Percentiles rank a stretch among this genome's conserved stretches.
Evolutionary conservation across 805 yeast species (phyloP).

Genomic region (Saturnispora dispora): DNA sequence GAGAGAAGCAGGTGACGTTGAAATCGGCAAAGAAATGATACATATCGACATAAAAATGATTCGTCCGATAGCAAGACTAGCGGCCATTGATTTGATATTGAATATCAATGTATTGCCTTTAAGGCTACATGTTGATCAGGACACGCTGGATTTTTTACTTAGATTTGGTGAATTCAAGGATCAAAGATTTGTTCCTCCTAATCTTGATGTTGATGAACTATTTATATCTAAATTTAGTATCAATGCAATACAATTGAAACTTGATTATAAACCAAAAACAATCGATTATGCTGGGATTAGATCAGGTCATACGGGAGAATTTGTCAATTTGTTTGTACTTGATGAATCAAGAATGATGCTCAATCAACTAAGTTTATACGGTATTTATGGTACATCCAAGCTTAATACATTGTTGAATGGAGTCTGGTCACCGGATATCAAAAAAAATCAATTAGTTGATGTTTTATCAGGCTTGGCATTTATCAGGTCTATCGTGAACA

Average conservation of each 20-base stretch:
- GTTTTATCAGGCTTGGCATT: slow-evolving; percentile 82
- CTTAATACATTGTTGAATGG: slow-evolving; percentile 47
- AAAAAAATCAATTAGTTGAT: slow-evolving; percentile 69
- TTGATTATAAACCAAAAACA: slow-evolving; percentile 89
- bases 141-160: slow-evolving; percentile 73
- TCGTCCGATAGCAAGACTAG: slow-evolving; percentile 52
- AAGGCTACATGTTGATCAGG: slow-evolving; percentile 84
- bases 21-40: slow-evolving; percentile 57
- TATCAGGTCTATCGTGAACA: slow-evolving; percentile 61
- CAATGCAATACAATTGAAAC: slow-evolving; percentile 47
- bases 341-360: slow-evolving; percentile 76
- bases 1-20: slow-evolving; percentile 63
- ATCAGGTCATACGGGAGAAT: slow-evolving; percentile 80
- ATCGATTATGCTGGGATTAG: slow-evolving; percentile 76
- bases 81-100: slow-evolving; percentile 60
- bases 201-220: slow-evolving; percentile 45
- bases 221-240: slow-evolving; percentile 64
- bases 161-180: slow-evolving; percentile 80
- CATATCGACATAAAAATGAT: slow-evolving; percentile 44
- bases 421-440: slow-evolving; percentile 86
- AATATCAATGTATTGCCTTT: slow-evolving; percentile 57
- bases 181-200: slow-evolving; percentile 47
- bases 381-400: slow-evolving; percentile 64
- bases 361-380: slow-evolving; percentile 56
- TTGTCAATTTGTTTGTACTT: slow-evolving; percentile 78